Evolutionary conservation across 2,329 filamentous ascomycete genomes (phyloP).

Genomic region (Penicillium aurantiogriseum): DNA sequence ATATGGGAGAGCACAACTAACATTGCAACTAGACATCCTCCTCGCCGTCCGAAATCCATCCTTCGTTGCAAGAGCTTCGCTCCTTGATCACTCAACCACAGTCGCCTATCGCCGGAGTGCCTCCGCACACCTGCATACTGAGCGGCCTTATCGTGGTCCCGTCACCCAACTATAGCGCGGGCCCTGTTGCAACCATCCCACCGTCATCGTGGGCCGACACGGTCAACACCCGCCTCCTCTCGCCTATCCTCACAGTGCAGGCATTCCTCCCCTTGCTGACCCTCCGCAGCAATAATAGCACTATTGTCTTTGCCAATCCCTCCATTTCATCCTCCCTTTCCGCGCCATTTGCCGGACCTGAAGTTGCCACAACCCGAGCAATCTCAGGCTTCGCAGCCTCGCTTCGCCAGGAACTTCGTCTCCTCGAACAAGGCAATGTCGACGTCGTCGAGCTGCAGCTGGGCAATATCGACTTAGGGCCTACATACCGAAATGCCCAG

Average conservation of each 20-base stretch:
- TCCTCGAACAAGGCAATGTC: conserved; percentile 60
- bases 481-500: conserved; percentile 51
- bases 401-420: conserved; percentile 73
- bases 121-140: conserved; percentile 71
- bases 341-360: conserved; percentile 60
- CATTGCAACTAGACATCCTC: conserved; percentile 55
- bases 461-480: conserved; percentile 82
- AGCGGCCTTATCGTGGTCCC: conserved; percentile 82
- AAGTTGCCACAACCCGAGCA: conserved; percentile 80
- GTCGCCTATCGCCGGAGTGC: conserved; percentile 71
- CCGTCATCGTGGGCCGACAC: conserved; percentile 83
- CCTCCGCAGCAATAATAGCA: conserved; percentile 55
- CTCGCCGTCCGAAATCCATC: conserved; percentile 55
- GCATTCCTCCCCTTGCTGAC: conserved; percentile 78
- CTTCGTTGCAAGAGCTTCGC: conserved; percentile 70
- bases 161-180: conserved; percentile 72
- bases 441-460: conserved; percentile 85
- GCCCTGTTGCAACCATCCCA: conserved; percentile 80
- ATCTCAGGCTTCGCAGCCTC: conserved; percentile 83
- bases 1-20: not conserved
- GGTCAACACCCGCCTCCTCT: conserved; percentile 86
- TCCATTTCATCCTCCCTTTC: conserved; percentile 47
- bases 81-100: conserved; percentile 71
- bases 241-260: conserved; percentile 84
- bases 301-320: conserved; percentile 46